Evolutionary conservation across 768 basidiomycete genomes (phyloP).

Genomic region (Kondoa malvinella): DNA sequence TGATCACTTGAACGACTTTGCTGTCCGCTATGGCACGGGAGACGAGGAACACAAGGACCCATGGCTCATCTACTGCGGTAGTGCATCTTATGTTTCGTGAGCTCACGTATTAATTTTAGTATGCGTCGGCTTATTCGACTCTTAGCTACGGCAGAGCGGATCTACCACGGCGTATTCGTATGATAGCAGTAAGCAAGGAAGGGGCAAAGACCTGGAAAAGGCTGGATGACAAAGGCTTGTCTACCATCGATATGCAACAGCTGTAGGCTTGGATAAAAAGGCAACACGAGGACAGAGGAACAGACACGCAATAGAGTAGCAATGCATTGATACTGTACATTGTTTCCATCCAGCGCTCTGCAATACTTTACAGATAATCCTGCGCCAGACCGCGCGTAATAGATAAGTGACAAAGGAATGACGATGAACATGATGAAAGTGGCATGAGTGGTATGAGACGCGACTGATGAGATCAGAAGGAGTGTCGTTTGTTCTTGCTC

Average conservation of each 20-base stretch:
- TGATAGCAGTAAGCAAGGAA: neutral
- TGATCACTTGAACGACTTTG: neutral
- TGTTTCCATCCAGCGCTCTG: too few species aligned
- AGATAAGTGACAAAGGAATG: too few species aligned
- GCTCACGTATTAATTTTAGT: neutral
- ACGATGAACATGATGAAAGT: too few species aligned
- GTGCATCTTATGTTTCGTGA: neutral
- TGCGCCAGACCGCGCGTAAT: too few species aligned
- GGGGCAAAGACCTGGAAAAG: neutral
- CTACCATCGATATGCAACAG: neutral
- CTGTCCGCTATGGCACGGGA: neutral
- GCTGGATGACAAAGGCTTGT: neutral
- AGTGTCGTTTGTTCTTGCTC: neutral
- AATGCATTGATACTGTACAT: too few species aligned
- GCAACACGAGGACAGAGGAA: too few species aligned
- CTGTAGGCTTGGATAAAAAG: too few species aligned
- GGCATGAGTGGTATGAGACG: too few species aligned
- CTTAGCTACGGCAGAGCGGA: neutral
- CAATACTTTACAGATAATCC: too few species aligned
- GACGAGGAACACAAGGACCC: neutral
- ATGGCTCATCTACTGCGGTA: neutral
- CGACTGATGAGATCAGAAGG: neutral
- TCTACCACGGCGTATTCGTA: neutral
- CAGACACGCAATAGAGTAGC: too few species aligned
- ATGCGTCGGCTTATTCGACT: neutral